These are phyloP conservation scores for Bathelium albidoporum DNA, from an alignment of 495 filamentous ascomycete genomes.

Conservation along the genomic window DNA sequence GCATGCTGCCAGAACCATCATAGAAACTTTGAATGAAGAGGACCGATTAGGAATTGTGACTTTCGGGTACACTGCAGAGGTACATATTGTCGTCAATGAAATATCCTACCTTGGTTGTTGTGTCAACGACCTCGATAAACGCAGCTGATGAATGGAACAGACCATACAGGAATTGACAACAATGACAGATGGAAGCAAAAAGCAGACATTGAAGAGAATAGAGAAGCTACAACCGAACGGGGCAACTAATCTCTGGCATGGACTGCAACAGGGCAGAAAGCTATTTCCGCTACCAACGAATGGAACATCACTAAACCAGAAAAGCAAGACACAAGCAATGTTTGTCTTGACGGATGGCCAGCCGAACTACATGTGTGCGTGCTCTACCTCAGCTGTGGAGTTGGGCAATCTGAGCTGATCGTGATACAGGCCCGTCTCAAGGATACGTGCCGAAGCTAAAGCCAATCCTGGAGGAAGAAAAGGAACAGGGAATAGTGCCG, in stretches of 20 bases:
- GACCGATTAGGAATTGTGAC: conserved; percentile 7
- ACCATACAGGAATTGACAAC: neutral
- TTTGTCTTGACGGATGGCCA: conserved; percentile 9
- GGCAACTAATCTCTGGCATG: conserved; percentile 8
- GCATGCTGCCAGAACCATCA: conserved; percentile 6
- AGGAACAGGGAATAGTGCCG: neutral
- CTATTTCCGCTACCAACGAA: neutral
- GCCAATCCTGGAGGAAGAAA: neutral
- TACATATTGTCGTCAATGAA: neutral
- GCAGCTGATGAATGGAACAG: neutral
- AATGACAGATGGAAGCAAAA: conserved; percentile 6
- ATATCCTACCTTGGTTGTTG: neutral
- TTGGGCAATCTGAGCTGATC: neutral
- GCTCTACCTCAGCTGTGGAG: too few relatives aligned
- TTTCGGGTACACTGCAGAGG: neutral
- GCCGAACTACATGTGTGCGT: conserved; percentile 11
- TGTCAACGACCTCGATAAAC: neutral
- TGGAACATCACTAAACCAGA: neutral
- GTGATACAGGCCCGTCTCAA: neutral
- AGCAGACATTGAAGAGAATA: neutral
- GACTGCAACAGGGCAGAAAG: neutral
- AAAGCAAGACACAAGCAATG: neutral
- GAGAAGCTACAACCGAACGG: neutral
- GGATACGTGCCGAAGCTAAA: conserved; percentile 8
- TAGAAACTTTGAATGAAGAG: conserved; percentile 3